Conservation (phyloP, 2,329 filamentous ascomycete species). For the Cladosporium sp. region DNA sequence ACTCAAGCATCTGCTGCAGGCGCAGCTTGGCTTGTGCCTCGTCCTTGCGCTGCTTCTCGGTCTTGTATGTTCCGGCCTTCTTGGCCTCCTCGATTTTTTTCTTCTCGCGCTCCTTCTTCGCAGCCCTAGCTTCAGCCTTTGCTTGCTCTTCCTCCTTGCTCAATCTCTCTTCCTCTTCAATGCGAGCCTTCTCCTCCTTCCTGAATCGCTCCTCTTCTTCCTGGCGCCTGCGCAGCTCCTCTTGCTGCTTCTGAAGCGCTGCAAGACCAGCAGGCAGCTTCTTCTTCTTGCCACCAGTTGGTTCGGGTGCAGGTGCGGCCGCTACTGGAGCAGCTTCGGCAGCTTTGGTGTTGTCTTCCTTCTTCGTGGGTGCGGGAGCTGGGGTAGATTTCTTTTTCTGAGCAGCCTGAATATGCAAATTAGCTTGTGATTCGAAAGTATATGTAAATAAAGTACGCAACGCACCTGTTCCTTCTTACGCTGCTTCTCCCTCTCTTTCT, state of each 20-base stretch:
- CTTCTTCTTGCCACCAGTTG: conserved; percentile 70
- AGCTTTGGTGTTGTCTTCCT: conserved; percentile 27
- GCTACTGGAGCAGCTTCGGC: conserved; percentile 50
- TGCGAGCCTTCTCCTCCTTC: conserved; percentile 61
- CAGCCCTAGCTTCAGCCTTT: conserved; percentile 67
- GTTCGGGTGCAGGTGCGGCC: conserved; percentile 38
- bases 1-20: conserved; percentile 78
- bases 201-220: conserved; percentile 58
- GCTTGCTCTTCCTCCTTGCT: conserved; percentile 65
- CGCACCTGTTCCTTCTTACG: conserved; percentile 82
- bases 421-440: neutral
- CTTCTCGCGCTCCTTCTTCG: conserved; percentile 83
- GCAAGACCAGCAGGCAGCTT: conserved; percentile 75
- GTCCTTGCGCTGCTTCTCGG: conserved; percentile 79
- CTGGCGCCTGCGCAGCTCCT: conserved; percentile 62
- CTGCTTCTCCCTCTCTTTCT: conserved; percentile 98
- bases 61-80: conserved; percentile 81
- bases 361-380: conserved; percentile 29
- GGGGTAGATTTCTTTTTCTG: conserved; percentile 71
- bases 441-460: conserved; percentile 45
- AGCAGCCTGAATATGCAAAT: conserved; percentile 53
- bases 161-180: conserved; percentile 62
- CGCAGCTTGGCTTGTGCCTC: conserved; percentile 75
- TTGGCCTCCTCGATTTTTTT: conserved; percentile 82
- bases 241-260: conserved; percentile 76